Evolutionary conservation across 2,329 filamentous ascomycete genomes (phyloP).

Genomic region (Cordyceps fumosorosea): DNA sequence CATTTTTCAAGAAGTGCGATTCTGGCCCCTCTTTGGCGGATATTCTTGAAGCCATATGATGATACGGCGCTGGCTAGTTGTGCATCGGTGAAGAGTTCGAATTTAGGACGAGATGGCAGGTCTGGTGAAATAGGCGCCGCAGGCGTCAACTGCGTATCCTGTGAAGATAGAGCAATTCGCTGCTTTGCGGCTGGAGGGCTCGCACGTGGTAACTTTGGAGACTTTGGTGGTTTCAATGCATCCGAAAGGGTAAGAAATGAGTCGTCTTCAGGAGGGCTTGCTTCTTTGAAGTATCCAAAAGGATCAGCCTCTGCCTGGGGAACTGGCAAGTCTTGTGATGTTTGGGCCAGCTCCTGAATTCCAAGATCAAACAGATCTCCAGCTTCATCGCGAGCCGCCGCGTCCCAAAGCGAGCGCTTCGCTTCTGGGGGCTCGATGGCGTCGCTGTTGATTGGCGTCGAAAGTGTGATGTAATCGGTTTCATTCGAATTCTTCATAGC

Average conservation of each 20-base stretch:
- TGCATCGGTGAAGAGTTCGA: slow-evolving; percentile 52
- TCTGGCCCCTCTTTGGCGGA: slow-evolving; percentile 63
- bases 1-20: slow-evolving; percentile 63
- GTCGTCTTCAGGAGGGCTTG: slow-evolving; percentile 14
- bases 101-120: slow-evolving; percentile 43
- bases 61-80: slow-evolving; percentile 57
- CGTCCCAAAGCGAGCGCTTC: slow-evolving; percentile 57
- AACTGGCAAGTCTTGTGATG: slow-evolving; percentile 26
- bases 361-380: slow-evolving; percentile 59
- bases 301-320: slow-evolving; percentile 26
- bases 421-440: slow-evolving; percentile 25
- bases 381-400: slow-evolving; percentile 58
- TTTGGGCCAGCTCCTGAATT: slow-evolving; percentile 50
- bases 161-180: not conserved
- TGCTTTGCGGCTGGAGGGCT: not conserved
- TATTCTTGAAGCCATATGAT: slow-evolving; percentile 64
- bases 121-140: not conserved
- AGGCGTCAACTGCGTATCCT: not conserved
- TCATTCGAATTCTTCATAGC: slow-evolving; percentile 55
- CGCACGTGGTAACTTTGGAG: too few relatives aligned
- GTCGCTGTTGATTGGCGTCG: slow-evolving; percentile 33
- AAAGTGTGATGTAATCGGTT: slow-evolving; percentile 33
- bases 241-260: slow-evolving; percentile 22
- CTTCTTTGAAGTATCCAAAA: slow-evolving; percentile 30
- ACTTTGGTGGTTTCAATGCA: slow-evolving; percentile 16